Evolutionary conservation across 2,329 filamentous ascomycete species (phyloP).

Genomic region (Ceratocystiopsis minuta): DNA sequence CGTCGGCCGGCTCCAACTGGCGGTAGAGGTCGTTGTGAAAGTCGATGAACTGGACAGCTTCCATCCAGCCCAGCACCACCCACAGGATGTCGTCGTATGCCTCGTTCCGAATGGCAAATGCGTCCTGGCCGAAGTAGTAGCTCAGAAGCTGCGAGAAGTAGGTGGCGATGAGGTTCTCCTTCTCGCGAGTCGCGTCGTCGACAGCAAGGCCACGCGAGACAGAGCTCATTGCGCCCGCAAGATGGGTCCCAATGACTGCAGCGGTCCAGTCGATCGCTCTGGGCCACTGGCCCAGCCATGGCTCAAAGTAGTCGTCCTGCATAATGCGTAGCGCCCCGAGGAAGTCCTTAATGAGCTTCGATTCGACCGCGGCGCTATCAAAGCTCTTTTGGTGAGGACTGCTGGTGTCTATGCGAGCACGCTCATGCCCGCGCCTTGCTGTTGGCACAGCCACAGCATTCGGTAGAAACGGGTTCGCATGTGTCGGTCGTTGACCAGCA

Average conservation of each 20-base stretch:
- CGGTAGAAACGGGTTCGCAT: slow-evolving; percentile 3
- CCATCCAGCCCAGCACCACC: slow-evolving; percentile 85
- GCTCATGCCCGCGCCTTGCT: not conserved
- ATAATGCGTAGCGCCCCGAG: slow-evolving; percentile 53
- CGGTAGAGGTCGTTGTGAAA: slow-evolving; percentile 51
- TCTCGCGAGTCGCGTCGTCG: slow-evolving; percentile 25
- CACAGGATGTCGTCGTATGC: slow-evolving; percentile 92
- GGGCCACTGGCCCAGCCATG: slow-evolving; percentile 70
- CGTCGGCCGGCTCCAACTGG: slow-evolving; percentile 8
- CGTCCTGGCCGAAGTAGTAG: slow-evolving; percentile 78
- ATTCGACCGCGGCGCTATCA: not conserved
- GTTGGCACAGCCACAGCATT: not conserved
- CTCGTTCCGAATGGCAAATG: slow-evolving; percentile 50
- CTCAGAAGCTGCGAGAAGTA: slow-evolving; percentile 62
- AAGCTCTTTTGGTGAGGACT: not conserved
- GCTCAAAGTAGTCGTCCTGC: slow-evolving; percentile 60
- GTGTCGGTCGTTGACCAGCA: no score
- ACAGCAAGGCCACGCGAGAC: slow-evolving; percentile 39
- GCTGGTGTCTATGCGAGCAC: no score
- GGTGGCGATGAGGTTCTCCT: slow-evolving; percentile 64
- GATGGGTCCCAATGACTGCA: slow-evolving; percentile 63
- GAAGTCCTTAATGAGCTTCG: slow-evolving; percentile 24
- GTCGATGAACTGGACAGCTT: slow-evolving; percentile 58
- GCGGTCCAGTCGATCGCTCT: slow-evolving; percentile 83
- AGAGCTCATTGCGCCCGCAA: slow-evolving; percentile 56